Base-by-base conservation (phyloP, 441 rosid species). In the Gossypium schwendimanii region DNA sequence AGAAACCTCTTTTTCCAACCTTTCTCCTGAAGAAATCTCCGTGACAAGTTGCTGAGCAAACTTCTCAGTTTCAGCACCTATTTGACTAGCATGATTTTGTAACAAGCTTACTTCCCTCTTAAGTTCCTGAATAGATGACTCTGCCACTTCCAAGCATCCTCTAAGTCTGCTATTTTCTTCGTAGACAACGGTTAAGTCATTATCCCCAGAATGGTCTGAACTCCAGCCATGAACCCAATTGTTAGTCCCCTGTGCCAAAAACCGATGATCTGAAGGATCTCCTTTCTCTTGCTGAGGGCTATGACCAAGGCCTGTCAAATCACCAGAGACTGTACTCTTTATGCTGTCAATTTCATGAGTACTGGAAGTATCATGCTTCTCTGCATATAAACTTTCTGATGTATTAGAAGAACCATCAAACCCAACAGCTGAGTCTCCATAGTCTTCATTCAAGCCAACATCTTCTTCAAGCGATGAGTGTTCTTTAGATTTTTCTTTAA, bases 331-430 rank as follows among this genome's bases (percentile, higher is more conserved):
- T 2, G 85, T 82, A 83, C 94, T 91, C 85, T 86, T 91, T 49
- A 91, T 82, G 88, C 93, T 88, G 75, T 90, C 97, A 73, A 90
- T 77, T 87, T 93, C 98, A 75, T 85, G 88, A 59, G 84, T 78
- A 75, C 91, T 90, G 68, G 91, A 86, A 12, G 87, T 81, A 76
- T 91, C 99, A 68, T 93, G 96, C 83, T 91, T 96, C 82, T 93
- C 99, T 15, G 98, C 89, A 71, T 79, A 90, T 62, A 91, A 70
- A 73, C 97, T 90, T 81, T 63, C 98, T 52, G 98, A 93, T 63
- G 97, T 85, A 81, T 89, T 96, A 74, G 98, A 93, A 80, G 98
- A 90, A 70, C 86, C 96, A 83, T 96, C 99, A 82, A 87, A 87
- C 71, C 94, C 96, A 81, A 83, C 82, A 66, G 88, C 84, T 60